Evolutionary conservation across 257 asterid species (phyloP).

Genomic region (Leonotis leonurus): DNA sequence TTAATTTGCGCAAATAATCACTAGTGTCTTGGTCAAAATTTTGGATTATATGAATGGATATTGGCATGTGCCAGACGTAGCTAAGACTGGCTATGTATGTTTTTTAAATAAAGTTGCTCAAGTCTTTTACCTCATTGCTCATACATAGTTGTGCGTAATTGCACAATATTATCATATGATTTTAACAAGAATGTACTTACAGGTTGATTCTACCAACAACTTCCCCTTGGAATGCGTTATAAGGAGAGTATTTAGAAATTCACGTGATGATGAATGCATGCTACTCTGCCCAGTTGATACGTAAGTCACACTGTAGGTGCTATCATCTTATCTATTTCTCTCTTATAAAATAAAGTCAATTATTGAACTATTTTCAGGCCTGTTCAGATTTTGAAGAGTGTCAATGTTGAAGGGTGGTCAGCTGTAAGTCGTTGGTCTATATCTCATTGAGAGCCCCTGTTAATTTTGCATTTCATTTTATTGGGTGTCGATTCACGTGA

Average conservation of each 20-base stretch:
- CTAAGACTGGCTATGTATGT: not conserved
- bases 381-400: conserved; percentile 87
- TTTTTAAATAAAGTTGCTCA: not conserved
- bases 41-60: not conserved
- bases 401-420: conserved; percentile 95
- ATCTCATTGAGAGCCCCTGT: conserved; percentile 2
- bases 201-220: conserved; percentile 89
- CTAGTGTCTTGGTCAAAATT: not conserved
- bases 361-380: conserved; percentile 54
- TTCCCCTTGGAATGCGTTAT: conserved; percentile 81
- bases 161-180: conserved; percentile 1
- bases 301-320: conserved; percentile 43
- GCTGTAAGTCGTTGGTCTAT: conserved; percentile 60
- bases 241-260: conserved; percentile 75
- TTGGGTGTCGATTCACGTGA: not conserved
- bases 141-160: not conserved
- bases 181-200: conserved; percentile 24
- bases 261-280: conserved; percentile 86
- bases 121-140: not conserved
- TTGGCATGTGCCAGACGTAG: not conserved
- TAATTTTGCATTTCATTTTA: not conserved
- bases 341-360: conserved; percentile 9
- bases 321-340: conserved; percentile 10
- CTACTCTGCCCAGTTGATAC: conserved; percentile 94
- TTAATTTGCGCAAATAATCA: not conserved